A percentile compares a stretch with the other conserved stretches of the same genome.
Conservation (phyloP, 2,329 filamentous ascomycete species). For the Arachnomyces sp. region DNA sequence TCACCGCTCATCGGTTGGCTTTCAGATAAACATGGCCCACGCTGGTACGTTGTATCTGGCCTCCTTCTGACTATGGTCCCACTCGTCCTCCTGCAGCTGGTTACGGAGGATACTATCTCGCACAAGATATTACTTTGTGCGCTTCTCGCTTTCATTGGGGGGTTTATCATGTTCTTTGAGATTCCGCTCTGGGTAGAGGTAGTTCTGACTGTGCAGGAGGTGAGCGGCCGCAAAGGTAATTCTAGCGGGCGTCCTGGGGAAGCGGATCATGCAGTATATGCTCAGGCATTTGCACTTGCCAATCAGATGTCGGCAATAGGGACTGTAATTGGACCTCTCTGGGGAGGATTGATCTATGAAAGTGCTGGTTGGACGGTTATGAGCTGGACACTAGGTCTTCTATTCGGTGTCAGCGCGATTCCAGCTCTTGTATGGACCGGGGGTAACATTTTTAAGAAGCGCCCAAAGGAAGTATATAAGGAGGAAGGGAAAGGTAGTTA, state of each 20-base stretch:
- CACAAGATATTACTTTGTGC: conserved; percentile 41
- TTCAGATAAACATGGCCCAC: conserved; percentile 49
- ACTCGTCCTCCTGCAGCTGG: conserved; percentile 17
- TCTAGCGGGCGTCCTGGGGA: conserved; percentile 41
- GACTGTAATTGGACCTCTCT: conserved; percentile 42
- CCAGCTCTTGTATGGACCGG: no score
- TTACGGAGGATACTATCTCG: conserved; percentile 15
- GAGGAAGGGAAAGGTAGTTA: no score
- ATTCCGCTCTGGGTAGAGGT: conserved; percentile 52
- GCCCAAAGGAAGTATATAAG: no score
- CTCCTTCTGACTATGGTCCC: conserved; percentile 14
- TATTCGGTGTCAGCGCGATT: conserved; percentile 41
- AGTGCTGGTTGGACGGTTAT: conserved; percentile 44
- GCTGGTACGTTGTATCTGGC: conserved; percentile 7
- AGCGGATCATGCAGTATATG: conserved; percentile 43
- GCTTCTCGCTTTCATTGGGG: conserved; percentile 41
- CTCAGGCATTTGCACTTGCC: conserved; percentile 50
- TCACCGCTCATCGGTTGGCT: conserved; percentile 32
- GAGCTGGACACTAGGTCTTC: conserved; percentile 40
- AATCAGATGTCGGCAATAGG: conserved; percentile 46
- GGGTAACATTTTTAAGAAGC: no score
- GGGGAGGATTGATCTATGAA: conserved; percentile 39
- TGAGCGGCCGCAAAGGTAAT: conserved; percentile 47
- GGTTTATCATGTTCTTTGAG: conserved; percentile 48
- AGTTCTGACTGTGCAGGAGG: conserved; percentile 48